phyloP scores from a whole-genome alignment of 768 basidiomycete genomes.

The Boletus rubroflammeus region DNA sequence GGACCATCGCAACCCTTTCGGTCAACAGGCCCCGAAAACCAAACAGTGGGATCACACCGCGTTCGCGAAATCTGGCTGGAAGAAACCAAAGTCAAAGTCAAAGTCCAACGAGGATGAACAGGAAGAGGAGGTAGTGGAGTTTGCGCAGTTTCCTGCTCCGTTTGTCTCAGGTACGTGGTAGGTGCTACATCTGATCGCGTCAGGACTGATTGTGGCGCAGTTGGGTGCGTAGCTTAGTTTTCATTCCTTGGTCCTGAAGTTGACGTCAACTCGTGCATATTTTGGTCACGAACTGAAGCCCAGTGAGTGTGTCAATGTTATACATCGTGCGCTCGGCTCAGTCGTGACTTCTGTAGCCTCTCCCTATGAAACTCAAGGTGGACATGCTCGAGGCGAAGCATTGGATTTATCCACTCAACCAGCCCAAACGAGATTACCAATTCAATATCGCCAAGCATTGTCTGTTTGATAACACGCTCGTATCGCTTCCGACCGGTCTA shows the following conservation, averaged over 20 bases:
- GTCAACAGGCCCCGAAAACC: conserved; percentile 56
- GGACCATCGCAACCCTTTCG: conserved; percentile 39
- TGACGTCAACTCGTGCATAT: conserved; percentile 4
- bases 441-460: conserved; percentile 85
- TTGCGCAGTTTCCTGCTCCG: conserved; percentile 85
- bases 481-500: conserved; percentile 91
- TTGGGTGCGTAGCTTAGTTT: conserved; percentile 44
- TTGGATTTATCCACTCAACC: conserved; percentile 91
- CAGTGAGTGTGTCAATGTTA: conserved; percentile 20
- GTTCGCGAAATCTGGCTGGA: conserved; percentile 78
- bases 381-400: conserved; percentile 79
- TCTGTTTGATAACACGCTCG: conserved; percentile 90
- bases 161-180: conserved; percentile 57
- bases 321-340: background rate
- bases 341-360: conserved; percentile 42
- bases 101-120: conserved; percentile 50
- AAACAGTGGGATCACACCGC: conserved; percentile 92
- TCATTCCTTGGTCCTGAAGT: background rate
- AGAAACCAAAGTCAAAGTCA: conserved; percentile 51
- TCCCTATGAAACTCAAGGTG: conserved; percentile 70
- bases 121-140: conserved; percentile 61
- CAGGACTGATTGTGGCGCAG: conserved; percentile 30
- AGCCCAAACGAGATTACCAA: conserved; percentile 88
- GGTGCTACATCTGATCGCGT: background rate
- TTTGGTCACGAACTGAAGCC: conserved; percentile 20